Percentiles rank a stretch among this genome's conserved stretches.
These are phyloP conservation scores for Pseudocercospora fuligena DNA, from an alignment of 2,329 filamentous ascomycete species.

Conservation along the genomic window DNA sequence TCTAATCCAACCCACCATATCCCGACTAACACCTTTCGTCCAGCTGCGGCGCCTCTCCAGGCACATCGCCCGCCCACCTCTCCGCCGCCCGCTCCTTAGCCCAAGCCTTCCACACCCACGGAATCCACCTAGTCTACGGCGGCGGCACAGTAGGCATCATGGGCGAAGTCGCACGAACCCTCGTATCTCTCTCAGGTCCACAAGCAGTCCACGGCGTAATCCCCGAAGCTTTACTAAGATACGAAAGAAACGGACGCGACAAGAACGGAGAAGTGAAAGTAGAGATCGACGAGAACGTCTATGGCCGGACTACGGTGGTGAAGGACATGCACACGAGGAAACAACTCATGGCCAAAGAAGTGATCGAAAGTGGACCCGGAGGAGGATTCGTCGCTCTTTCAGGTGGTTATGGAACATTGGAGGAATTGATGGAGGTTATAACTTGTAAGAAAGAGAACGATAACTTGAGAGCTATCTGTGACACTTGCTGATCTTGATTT, in stretches of 20 bases:
- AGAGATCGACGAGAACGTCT: conserved; percentile 66
- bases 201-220: conserved; percentile 90
- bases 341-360: conserved; percentile 87
- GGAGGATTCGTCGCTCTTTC: conserved; percentile 87
- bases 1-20: background rate
- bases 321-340: conserved; percentile 97
- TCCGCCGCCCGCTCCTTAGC: conserved; percentile 79
- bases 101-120: conserved; percentile 71
- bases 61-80: conserved; percentile 74
- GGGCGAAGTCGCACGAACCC: conserved; percentile 87
- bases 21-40: conserved; percentile 12
- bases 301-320: conserved; percentile 85
- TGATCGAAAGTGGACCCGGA: conserved; percentile 78
- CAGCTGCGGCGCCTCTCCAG: conserved; percentile 80
- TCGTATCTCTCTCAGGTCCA: conserved; percentile 82
- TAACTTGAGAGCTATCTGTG: too few relatives aligned
- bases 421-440: conserved; percentile 89
- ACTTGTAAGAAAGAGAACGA: conserved; percentile 64
- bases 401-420: conserved; percentile 92
- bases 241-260: conserved; percentile 25
- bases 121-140: conserved; percentile 88
- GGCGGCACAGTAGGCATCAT: conserved; percentile 94
- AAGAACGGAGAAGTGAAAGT: conserved; percentile 37
- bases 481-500: too few relatives aligned
- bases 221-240: conserved; percentile 74